Evolutionary conservation across 225 moss, liverwort and hornwort species (phyloP).

Genomic region (Pseudisothecium myosuroides): DNA sequence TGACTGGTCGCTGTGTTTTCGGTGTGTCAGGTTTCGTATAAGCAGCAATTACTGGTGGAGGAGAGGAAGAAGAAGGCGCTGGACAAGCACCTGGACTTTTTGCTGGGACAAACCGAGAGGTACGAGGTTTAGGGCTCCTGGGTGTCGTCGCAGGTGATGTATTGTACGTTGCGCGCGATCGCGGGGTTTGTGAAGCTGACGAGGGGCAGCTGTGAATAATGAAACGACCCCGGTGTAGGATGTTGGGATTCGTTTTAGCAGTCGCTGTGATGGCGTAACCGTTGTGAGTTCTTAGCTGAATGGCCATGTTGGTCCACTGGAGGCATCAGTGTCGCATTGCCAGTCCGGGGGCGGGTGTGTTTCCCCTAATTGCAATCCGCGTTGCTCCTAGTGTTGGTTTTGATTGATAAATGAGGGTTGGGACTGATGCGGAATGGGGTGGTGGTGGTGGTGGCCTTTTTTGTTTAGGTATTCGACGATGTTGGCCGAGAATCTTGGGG

Average conservation of each 20-base stretch:
- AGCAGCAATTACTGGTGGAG: conserved; percentile 84
- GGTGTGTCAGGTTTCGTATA: conserved; percentile 60
- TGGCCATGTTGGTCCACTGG: neutral
- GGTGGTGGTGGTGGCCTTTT: neutral
- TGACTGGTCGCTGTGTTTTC: neutral
- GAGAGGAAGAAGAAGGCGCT: conserved; percentile 94
- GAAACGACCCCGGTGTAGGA: neutral
- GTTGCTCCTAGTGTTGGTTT: neutral
- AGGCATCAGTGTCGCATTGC: neutral
- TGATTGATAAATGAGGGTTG: neutral
- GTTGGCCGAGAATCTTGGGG: conserved; percentile 88
- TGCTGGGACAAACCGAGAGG: conserved; percentile 96
- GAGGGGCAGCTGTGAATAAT: neutral
- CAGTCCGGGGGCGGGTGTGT: neutral
- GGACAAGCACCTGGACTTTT: conserved; percentile 95
- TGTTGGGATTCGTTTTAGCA: neutral
- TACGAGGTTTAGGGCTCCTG: neutral
- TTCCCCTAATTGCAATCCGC: neutral
- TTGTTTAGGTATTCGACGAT: conserved; percentile 88
- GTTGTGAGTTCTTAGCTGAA: neutral
- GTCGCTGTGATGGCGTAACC: neutral
- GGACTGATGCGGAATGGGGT: neutral
- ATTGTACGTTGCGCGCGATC: neutral
- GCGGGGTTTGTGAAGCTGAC: neutral
- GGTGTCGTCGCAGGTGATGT: neutral